Evolutionary conservation across 306 rosid genomes (phyloP).

Genomic region (Gynostemma pentaphyllum): DNA sequence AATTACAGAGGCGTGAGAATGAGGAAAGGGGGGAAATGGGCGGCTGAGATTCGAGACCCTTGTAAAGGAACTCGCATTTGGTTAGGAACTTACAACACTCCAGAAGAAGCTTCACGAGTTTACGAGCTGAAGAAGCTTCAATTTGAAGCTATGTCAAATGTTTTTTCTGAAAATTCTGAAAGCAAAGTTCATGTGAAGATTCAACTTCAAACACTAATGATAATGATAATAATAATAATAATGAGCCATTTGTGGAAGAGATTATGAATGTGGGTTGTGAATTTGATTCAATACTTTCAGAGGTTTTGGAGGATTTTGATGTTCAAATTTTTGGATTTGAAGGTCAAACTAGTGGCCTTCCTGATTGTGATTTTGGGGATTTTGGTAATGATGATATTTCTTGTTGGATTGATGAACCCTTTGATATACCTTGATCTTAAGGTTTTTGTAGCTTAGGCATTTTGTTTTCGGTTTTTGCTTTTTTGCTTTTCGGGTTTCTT

Average conservation of each 20-base stretch:
- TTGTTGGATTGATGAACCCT: slow-evolving; percentile 55
- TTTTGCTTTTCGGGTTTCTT: neutral
- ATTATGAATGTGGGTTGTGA: slow-evolving; percentile 14
- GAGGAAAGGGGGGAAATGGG: slow-evolving; percentile 88
- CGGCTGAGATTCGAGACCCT: slow-evolving; percentile 89
- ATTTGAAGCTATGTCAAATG: slow-evolving; percentile 32
- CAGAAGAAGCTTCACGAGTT: slow-evolving; percentile 61
- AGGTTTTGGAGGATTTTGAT: too few species aligned
- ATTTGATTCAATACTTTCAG: slow-evolving; percentile 21
- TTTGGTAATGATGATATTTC: slow-evolving; percentile 46
- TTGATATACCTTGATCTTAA: slow-evolving; percentile 46
- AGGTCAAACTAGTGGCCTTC: slow-evolving; percentile 42
- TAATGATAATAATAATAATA: too few species aligned
- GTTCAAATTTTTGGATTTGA: slow-evolving; percentile 31
- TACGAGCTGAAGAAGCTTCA: slow-evolving; percentile 45
- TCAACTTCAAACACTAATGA: slow-evolving; percentile 19
- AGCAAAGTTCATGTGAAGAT: slow-evolving; percentile 13
- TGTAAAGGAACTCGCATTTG: slow-evolving; percentile 37
- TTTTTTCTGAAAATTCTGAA: slow-evolving; percentile 10
- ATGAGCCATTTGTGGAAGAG: slow-evolving; percentile 18
- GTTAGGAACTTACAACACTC: slow-evolving; percentile 72
- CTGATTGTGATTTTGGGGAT: slow-evolving; percentile 58
- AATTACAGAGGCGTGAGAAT: slow-evolving; percentile 65
- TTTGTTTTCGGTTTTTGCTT: neutral
- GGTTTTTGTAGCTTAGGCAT: slow-evolving; percentile 19